Percentiles rank a stretch among this genome's conserved stretches.
These are phyloP conservation scores for Pythium aquatile DNA, from an alignment of 352 stramenopile genomes.

Conservation along the genomic window DNA sequence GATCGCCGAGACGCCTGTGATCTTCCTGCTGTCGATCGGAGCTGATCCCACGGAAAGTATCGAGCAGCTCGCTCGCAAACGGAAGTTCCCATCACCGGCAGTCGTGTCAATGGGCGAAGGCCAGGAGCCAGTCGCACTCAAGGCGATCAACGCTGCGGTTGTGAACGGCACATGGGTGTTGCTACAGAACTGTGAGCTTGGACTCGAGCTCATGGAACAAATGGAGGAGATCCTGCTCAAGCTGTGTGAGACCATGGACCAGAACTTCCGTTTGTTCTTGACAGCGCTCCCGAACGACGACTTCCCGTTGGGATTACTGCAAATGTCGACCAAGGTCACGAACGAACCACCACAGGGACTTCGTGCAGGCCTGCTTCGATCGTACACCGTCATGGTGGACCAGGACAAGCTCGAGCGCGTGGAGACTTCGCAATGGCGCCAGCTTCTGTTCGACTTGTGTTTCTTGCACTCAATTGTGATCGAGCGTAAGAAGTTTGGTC, in stretches of 20 bases:
- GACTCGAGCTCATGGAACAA: slow-evolving; percentile 97
- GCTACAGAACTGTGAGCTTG: slow-evolving; percentile 98
- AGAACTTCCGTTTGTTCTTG: slow-evolving; percentile 96
- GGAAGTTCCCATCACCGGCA: slow-evolving; percentile 94
- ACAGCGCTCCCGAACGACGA: slow-evolving; percentile 95
- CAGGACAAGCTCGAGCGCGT: slow-evolving; percentile 97
- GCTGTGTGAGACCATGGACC: slow-evolving; percentile 94
- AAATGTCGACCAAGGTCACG: slow-evolving; percentile 99
- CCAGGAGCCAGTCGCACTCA: slow-evolving; percentile 96
- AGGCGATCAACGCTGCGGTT: slow-evolving; percentile 95
- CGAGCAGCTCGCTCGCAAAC: slow-evolving; percentile 95
- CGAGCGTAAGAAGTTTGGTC: slow-evolving; percentile 98
- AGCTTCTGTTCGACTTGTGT: slow-evolving; percentile 96
- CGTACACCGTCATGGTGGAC: slow-evolving; percentile 99
- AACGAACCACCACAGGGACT: slow-evolving; percentile 97
- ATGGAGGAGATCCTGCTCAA: slow-evolving; percentile 98
- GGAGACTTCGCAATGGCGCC: slow-evolving; percentile 95
- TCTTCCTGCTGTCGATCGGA: slow-evolving; percentile 97
- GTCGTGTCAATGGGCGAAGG: slow-evolving; percentile 98
- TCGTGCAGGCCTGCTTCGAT: slow-evolving; percentile 93
- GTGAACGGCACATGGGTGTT: slow-evolving; percentile 98
- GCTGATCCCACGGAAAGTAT: slow-evolving; percentile 98
- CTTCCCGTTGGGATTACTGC: slow-evolving; percentile 96
- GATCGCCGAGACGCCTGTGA: slow-evolving; percentile 94
- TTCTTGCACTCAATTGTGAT: slow-evolving; percentile 98